phyloP scores from a whole-genome alignment of 345 rosid genomes.

The Dipteronia sinensis region DNA sequence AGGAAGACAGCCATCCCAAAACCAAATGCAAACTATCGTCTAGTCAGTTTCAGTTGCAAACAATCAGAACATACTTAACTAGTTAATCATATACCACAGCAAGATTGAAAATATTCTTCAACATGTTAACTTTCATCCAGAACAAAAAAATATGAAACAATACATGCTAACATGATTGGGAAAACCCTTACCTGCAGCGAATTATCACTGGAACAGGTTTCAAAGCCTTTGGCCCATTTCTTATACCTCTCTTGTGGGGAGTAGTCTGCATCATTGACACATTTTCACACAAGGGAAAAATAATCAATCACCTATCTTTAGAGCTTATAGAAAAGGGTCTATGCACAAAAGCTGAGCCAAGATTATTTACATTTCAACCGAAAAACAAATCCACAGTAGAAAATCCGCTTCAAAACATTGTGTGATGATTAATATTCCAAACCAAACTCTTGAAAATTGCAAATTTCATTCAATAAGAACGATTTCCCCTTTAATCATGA shows the following conservation, averaged over 20 bases:
- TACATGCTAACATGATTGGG: background rate
- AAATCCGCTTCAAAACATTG: background rate
- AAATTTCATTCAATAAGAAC: background rate
- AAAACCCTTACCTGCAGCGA: constrained; percentile 72
- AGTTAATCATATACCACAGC: background rate
- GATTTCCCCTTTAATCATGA: background rate
- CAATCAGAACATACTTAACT: background rate
- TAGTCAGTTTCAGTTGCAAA: background rate
- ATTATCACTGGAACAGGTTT: constrained; percentile 85
- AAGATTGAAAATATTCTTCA: background rate
- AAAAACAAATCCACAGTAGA: background rate
- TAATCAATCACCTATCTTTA: background rate
- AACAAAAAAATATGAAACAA: constrained; percentile 3
- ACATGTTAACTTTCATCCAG: background rate
- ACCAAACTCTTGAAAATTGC: background rate
- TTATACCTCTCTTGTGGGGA: constrained; percentile 75
- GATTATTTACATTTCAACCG: background rate
- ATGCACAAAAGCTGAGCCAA: background rate
- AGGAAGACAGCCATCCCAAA: background rate
- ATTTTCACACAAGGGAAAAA: background rate
- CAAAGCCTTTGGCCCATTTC: constrained; percentile 92
- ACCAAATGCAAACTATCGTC: background rate
- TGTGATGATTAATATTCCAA: background rate
- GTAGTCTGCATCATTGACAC: constrained; percentile 50
- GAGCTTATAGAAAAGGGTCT: background rate